These are phyloP conservation scores for Metschnikowia henanensis DNA, from an alignment of 805 yeast species.

Conservation along the genomic window DNA sequence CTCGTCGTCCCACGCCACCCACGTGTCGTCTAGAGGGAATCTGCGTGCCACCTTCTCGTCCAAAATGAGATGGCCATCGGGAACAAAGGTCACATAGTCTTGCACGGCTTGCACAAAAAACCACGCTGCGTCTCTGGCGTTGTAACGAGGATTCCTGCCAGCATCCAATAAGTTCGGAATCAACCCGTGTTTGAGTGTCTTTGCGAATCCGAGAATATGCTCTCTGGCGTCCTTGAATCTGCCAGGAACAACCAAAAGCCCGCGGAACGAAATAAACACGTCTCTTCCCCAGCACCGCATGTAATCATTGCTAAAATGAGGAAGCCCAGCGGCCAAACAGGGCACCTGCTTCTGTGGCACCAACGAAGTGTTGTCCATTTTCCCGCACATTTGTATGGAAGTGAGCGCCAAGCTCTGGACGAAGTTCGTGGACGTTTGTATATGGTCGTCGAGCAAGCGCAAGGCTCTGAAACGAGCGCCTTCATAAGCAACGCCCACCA, in stretches of 20 bases:
- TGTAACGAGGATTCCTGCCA: constrained; percentile 90
- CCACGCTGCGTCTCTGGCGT: constrained; percentile 98
- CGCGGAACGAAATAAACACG: constrained; percentile 85
- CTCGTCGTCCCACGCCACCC: constrained; percentile 64
- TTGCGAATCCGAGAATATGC: constrained; percentile 85
- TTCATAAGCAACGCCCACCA: constrained; percentile 81
- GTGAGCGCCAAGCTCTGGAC: constrained; percentile 77
- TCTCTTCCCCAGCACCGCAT: constrained; percentile 99
- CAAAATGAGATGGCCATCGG: constrained; percentile 66
- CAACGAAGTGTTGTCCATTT: constrained; percentile 71
- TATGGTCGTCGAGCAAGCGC: constrained; percentile 48
- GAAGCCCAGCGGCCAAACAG: constrained; percentile 93
- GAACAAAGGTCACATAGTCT: constrained; percentile 69
- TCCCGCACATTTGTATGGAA: constrained; percentile 85
- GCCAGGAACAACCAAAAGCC: constrained; percentile 75
- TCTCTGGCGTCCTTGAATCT: constrained; percentile 74
- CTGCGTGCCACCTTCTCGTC: constrained; percentile 76
- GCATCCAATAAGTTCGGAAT: constrained; percentile 93
- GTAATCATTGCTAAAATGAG: constrained; percentile 86
- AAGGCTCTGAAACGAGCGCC: constrained; percentile 74
- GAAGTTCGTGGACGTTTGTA: constrained; percentile 66
- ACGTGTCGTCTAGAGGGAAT: constrained; percentile 86
- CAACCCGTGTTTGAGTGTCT: constrained; percentile 90
- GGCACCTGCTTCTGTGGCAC: constrained; percentile 63
- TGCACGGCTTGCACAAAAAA: constrained; percentile 88